Percentiles rank a stretch among this genome's conserved stretches.
Conservation (phyloP, 1,139 yeast species). For the Magnusiomyces tetraspermus region DNA sequence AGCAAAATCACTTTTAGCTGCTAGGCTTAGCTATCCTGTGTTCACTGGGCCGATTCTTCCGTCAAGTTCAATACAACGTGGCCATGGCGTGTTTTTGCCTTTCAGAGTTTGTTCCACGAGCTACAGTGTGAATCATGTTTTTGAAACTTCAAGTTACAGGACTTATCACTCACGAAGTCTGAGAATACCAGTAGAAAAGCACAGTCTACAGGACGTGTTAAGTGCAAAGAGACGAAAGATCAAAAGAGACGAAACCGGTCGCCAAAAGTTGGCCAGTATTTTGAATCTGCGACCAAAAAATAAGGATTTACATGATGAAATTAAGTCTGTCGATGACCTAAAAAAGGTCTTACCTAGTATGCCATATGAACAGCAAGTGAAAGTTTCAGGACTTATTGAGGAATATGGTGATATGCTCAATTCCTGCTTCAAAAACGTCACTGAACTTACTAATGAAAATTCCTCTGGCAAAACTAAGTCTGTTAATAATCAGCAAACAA, state of each 20-base stretch:
- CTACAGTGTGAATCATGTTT: too few relatives aligned
- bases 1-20: too few relatives aligned
- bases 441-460: constrained; percentile 4
- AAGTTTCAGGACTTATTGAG: constrained; percentile 6
- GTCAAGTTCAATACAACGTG: too few relatives aligned
- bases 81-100: too few relatives aligned
- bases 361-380: constrained; percentile 10
- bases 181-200: not conserved
- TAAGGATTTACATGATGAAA: not conserved
- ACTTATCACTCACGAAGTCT: not conserved
- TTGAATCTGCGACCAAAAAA: not conserved
- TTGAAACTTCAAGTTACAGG: not conserved
- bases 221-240: not conserved
- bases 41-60: too few relatives aligned
- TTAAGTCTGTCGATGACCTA: constrained; percentile 8
- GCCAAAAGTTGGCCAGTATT: not conserved
- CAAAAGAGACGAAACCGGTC: not conserved
- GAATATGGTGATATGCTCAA: constrained; percentile 11
- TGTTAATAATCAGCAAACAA: not conserved
- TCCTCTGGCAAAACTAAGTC: not conserved
- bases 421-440: constrained; percentile 5
- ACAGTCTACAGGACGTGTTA: not conserved
- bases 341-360: constrained; percentile 9
- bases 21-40: too few relatives aligned
- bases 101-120: too few relatives aligned